Conservation (phyloP, 257 asterid genomes). For the Fraxinus pennsylvanica region DNA sequence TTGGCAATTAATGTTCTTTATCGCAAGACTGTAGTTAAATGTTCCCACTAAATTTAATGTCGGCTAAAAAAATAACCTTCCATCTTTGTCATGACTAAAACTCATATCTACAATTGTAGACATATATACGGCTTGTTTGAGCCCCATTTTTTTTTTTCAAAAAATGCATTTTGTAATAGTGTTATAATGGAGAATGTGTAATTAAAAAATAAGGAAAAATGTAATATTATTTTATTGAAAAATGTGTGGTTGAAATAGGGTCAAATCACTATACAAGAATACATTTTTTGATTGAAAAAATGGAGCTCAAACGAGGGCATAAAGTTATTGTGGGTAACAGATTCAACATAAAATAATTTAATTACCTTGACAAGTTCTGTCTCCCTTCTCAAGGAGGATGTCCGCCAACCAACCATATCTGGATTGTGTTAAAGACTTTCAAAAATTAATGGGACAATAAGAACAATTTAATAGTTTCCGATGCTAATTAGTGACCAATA, state of each 20-base stretch:
- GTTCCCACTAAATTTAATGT: too few species aligned
- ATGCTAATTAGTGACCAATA: neutral
- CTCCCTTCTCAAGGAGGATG: constrained; percentile 56
- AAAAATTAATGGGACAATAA: constrained; percentile 22
- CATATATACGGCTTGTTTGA: neutral
- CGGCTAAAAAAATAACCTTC: neutral
- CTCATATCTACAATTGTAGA: neutral
- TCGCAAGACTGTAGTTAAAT: too few species aligned
- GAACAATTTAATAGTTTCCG: constrained; percentile 6
- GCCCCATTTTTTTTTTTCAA: too few species aligned
- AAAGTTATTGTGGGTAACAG: neutral
- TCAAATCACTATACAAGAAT: too few species aligned
- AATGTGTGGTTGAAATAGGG: too few species aligned
- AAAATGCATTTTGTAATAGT: too few species aligned
- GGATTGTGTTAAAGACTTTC: constrained; percentile 28
- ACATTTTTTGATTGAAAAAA: too few species aligned
- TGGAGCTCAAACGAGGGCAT: too few species aligned
- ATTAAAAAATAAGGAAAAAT: too few species aligned
- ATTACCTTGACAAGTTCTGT: constrained; percentile 46
- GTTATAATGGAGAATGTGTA: too few species aligned
- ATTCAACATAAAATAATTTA: neutral
- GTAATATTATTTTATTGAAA: too few species aligned
- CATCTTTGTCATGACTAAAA: neutral
- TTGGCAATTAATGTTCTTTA: too few species aligned
- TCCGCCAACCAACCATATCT: constrained; percentile 68